Evolutionary conservation across 345 rosid genomes (phyloP), one percentile per base, ranked within the genome.

Genomic region (Salix suchowensis): DNA sequence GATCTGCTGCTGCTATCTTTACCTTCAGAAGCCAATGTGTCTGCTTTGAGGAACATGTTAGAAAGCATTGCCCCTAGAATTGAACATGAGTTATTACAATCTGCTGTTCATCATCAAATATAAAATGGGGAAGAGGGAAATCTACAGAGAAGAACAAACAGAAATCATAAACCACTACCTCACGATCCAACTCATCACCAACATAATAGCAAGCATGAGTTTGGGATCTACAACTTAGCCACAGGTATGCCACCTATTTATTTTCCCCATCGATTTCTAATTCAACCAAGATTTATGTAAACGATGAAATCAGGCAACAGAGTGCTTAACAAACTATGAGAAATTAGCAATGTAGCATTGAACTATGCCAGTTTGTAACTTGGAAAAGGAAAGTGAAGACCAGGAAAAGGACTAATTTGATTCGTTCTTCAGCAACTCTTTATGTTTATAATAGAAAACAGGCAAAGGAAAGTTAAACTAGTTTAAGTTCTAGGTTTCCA

Each of bases 51-150:
- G 84, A 85, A 66, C 62, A 85, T 75, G 71, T 74, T 89, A 67
- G 98, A 76, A 74, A 95, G 89, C 74, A 88, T 42, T 65, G 87
- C 79, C 77, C 93, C 97, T 95, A 78, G 62, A 76, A 83, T 79
- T 39, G 30, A 77, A 78, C 65, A 81, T 74, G 73, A 82, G 73
- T 60, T 81, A 80, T 68, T 67, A 54, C 61, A 75, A 68, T 32
- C 48, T 60, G 64, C 78, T 84, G 73, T 74, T 70, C 23, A 74
- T 24, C 30, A 74, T 37, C 34, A 32, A 79, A 76, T 50, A 76
- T 13, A 30, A 24, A 78, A 40, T 9, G 66, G 52, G 23, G 54
- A 68, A 40, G 23, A 66, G 18, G 36, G 37, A 77, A 62, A 60
- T 16, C 6, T 40, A 52, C 24, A 70, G 23, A 6, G 32, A 70